Conservation (phyloP, 257 asterid species). For the Penstemon barbatus region DNA sequence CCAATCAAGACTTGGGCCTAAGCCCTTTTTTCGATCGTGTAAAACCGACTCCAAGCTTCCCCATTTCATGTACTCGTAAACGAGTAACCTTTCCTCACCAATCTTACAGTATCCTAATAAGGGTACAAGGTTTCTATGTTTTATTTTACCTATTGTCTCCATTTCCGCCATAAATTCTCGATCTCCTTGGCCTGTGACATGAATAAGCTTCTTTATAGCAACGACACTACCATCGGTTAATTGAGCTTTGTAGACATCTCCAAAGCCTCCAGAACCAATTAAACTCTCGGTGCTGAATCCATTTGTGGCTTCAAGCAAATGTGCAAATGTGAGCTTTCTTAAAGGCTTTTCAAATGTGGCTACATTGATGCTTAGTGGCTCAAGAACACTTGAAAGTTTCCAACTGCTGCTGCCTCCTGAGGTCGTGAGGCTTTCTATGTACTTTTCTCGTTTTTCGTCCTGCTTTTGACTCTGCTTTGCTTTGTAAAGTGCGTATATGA, state of each 20-base stretch:
- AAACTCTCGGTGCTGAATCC: constrained; percentile 79
- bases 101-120: constrained; percentile 80
- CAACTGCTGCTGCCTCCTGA: constrained; percentile 88
- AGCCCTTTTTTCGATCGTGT: constrained; percentile 50
- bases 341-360: constrained; percentile 91
- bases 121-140: constrained; percentile 87
- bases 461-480: constrained; percentile 39
- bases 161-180: constrained; percentile 96
- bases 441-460: constrained; percentile 72
- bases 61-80: constrained; percentile 87
- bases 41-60: constrained; percentile 87
- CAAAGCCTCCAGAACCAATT: constrained; percentile 97
- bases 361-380: constrained; percentile 91
- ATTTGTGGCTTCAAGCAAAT: constrained; percentile 84
- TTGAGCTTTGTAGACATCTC: constrained; percentile 91
- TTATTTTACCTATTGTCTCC: constrained; percentile 96
- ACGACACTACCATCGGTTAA: constrained; percentile 70
- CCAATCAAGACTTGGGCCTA: constrained; percentile 58
- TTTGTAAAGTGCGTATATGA: constrained; percentile 60
- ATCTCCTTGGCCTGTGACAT: constrained; percentile 88
- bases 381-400: constrained; percentile 80
- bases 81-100: constrained; percentile 92
- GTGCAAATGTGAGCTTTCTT: constrained; percentile 82
- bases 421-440: constrained; percentile 89
- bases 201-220: constrained; percentile 87